phyloP scores from a whole-genome alignment of 2,329 filamentous ascomycete species.

The Plenodomus lindquistii region DNA sequence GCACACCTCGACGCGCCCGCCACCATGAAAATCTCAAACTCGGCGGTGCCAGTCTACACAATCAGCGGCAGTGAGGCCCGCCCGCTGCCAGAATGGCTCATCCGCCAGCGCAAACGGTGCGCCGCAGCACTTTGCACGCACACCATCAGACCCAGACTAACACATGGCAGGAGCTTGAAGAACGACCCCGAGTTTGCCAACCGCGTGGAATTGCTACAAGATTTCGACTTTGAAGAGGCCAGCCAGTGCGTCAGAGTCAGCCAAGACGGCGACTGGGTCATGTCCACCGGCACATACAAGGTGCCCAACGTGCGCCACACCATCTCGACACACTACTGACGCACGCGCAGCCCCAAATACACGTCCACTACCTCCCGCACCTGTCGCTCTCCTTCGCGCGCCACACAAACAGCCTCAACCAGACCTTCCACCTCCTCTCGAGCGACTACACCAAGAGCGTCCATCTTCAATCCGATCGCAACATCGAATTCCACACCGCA shows the following conservation, averaged over 20 bases:
- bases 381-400: slow-evolving; percentile 90
- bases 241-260: slow-evolving; percentile 87
- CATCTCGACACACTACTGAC: slow-evolving; percentile 1
- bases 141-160: slow-evolving; percentile 5
- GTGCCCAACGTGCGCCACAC: slow-evolving; percentile 4
- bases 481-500: slow-evolving; percentile 89
- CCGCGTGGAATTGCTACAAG: slow-evolving; percentile 90
- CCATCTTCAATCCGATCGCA: slow-evolving; percentile 89
- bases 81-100: slow-evolving; percentile 93
- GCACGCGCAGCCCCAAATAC: slow-evolving; percentile 80
- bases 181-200: slow-evolving; percentile 91
- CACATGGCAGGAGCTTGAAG: slow-evolving; percentile 67
- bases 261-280: slow-evolving; percentile 89
- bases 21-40: slow-evolving; percentile 79
- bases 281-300: slow-evolving; percentile 35
- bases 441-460: slow-evolving; percentile 92
- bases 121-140: slow-evolving; percentile 46
- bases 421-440: slow-evolving; percentile 86
- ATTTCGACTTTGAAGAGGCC: slow-evolving; percentile 97
- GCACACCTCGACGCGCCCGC: slow-evolving; percentile 10
- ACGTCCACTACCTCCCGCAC: slow-evolving; percentile 92
- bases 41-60: slow-evolving; percentile 88
- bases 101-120: slow-evolving; percentile 72
- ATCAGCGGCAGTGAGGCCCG: slow-evolving; percentile 88
- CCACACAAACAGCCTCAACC: slow-evolving; percentile 89